Conservation (phyloP, 163 green algal genomes). For the Chlamydomonas reinhardtii region DNA sequence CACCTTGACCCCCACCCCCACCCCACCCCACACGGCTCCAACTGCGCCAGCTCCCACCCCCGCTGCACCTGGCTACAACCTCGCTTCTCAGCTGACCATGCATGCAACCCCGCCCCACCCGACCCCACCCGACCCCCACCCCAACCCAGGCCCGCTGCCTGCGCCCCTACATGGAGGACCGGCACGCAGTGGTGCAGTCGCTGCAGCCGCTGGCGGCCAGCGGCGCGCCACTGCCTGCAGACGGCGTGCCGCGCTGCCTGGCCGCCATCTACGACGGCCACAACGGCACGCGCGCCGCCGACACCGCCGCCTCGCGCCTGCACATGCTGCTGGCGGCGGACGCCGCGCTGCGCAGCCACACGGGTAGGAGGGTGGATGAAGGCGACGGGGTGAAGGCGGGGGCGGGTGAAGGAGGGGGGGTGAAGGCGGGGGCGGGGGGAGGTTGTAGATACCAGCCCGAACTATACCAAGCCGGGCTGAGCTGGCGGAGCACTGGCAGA, state of each 20-base stretch:
- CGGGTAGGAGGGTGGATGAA: constrained; percentile 11
- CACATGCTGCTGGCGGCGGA: constrained; percentile 71
- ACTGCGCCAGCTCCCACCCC: too few relatives aligned
- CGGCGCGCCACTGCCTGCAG: constrained; percentile 27
- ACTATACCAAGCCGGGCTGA: too few relatives aligned
- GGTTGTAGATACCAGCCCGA: too few relatives aligned
- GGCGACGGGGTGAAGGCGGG: neutral
- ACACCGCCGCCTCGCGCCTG: constrained; percentile 59
- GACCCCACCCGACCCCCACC: neutral
- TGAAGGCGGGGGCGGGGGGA: neutral
- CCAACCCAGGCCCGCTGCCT: constrained; percentile 50
- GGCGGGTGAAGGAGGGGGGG: neutral
- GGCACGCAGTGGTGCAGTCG: constrained; percentile 63
- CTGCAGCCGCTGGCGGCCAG: constrained; percentile 31
- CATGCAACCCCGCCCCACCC: too few relatives aligned
- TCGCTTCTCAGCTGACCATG: neutral
- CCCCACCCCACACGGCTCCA: too few relatives aligned
- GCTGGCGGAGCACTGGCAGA: too few relatives aligned
- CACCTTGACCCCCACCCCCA: too few relatives aligned
- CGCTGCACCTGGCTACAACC: too few relatives aligned
- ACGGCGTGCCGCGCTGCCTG: constrained; percentile 60
- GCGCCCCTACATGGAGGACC: constrained; percentile 79
- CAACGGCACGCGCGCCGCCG: constrained; percentile 73
- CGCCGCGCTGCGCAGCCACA: constrained; percentile 57
- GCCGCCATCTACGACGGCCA: constrained; percentile 79